These are phyloP conservation scores for Aspergillus glaucus DNA, from an alignment of 2,329 filamentous ascomycete species.

Conservation along the genomic window DNA sequence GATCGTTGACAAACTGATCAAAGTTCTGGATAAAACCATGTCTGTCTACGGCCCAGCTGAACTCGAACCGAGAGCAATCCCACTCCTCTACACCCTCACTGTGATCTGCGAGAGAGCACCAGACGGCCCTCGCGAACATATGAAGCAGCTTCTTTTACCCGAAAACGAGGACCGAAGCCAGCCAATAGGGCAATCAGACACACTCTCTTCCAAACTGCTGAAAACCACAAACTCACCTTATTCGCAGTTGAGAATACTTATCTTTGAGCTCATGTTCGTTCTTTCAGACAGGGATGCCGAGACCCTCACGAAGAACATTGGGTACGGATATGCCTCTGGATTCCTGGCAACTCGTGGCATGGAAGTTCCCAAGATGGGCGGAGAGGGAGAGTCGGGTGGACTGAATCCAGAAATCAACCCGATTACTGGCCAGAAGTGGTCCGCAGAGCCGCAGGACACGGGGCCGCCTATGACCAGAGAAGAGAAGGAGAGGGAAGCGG, in stretches of 20 bases:
- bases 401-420: conserved; percentile 58
- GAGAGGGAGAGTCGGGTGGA: conserved; percentile 46
- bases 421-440: conserved; percentile 75
- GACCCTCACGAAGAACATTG: conserved; percentile 82
- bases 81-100: conserved; percentile 68
- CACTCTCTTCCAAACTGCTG: conserved; percentile 69
- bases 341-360: conserved; percentile 83
- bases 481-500: conserved; percentile 88
- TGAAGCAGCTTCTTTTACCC: conserved; percentile 67
- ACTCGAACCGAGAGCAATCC: conserved; percentile 65
- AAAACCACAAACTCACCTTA: conserved; percentile 70
- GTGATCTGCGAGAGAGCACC: conserved; percentile 66
- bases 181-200: conserved; percentile 69
- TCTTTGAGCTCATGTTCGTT: conserved; percentile 77
- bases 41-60: conserved; percentile 59
- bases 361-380: conserved; percentile 61
- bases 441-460: conserved; percentile 56
- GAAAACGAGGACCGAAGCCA: conserved; percentile 67
- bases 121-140: conserved; percentile 52
- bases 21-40: conserved; percentile 63
- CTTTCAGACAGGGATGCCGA: conserved; percentile 74
- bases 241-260: conserved; percentile 64
- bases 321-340: conserved; percentile 88
- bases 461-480: conserved; percentile 75
- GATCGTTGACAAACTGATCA: conserved; percentile 60